Evolutionary conservation across 306 rosid genomes (phyloP).

Genomic region (Morella rubra): DNA sequence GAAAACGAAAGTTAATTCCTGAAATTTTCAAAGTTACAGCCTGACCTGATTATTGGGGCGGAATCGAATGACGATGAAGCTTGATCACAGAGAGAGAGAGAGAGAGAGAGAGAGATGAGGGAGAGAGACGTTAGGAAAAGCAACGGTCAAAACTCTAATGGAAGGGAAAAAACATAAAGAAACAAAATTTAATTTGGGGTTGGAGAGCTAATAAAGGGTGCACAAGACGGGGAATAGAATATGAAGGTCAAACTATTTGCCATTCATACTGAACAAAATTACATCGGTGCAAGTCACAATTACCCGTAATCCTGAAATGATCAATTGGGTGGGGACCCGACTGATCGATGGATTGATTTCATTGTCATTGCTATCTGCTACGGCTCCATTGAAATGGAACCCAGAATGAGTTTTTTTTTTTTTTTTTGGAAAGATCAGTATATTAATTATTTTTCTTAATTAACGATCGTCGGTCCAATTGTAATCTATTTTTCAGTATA

Average conservation of each 20-base stretch:
- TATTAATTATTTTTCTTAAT: no score
- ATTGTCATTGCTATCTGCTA: no score
- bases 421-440: no score
- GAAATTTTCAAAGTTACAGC: no score
- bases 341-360: background rate
- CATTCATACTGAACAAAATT: constrained; percentile 28
- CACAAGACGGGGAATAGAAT: constrained; percentile 21
- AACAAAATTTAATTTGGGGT: constrained; percentile 31
- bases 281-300: constrained; percentile 9
- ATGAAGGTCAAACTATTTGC: constrained; percentile 20
- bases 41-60: constrained; percentile 44
- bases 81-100: constrained; percentile 37
- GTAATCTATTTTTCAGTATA: no score
- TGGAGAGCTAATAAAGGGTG: constrained; percentile 45
- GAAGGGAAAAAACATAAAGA: constrained; percentile 10
- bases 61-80: constrained; percentile 37
- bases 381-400: no score
- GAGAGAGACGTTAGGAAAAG: constrained; percentile 68
- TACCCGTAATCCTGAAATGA: background rate
- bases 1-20: no score
- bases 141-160: constrained; percentile 63
- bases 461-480: no score
- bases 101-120: constrained; percentile 27
- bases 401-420: no score
- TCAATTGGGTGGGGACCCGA: background rate